These are phyloP conservation scores for Tephrocybe sp. DNA, from an alignment of 768 basidiomycete species.

Conservation along the genomic window DNA sequence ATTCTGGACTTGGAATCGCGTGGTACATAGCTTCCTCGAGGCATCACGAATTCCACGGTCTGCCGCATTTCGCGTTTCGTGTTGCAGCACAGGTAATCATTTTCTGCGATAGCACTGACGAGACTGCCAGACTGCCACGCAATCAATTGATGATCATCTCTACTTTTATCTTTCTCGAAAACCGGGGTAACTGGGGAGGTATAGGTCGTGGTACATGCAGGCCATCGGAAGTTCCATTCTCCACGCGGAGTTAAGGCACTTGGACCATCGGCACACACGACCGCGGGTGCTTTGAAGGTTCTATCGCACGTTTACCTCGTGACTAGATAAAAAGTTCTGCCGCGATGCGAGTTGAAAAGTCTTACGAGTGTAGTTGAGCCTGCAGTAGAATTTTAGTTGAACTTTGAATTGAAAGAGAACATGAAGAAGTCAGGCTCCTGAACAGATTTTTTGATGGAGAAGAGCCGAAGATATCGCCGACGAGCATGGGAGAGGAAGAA, in stretches of 20 bases:
- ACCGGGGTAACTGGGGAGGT: background rate
- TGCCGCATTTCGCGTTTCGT: background rate
- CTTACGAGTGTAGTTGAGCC: too few relatives aligned
- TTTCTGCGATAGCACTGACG: background rate
- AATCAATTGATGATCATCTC: background rate
- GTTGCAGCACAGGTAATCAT: background rate
- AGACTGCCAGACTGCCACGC: background rate
- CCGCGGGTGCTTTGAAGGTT: background rate
- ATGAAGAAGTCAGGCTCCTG: conserved; percentile 11
- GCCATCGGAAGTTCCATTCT: conserved; percentile 2
- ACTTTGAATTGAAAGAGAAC: background rate
- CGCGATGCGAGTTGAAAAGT: background rate
- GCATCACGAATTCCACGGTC: too few relatives aligned
- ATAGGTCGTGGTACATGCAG: background rate
- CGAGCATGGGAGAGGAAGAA: conserved; percentile 22
- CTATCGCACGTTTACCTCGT: conserved; percentile 9
- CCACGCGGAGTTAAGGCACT: conserved; percentile 10
- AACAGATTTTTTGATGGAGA: conserved; percentile 21
- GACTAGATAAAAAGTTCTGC: background rate
- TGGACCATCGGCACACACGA: conserved; percentile 1
- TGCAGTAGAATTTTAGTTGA: too few relatives aligned
- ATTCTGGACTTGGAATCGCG: background rate
- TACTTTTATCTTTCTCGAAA: background rate
- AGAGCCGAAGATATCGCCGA: conserved; percentile 24
- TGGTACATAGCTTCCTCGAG: too few relatives aligned